Evolutionary conservation across 2,329 filamentous ascomycete genomes (phyloP).

Genomic region (Xylariomycetidae sp.): DNA sequence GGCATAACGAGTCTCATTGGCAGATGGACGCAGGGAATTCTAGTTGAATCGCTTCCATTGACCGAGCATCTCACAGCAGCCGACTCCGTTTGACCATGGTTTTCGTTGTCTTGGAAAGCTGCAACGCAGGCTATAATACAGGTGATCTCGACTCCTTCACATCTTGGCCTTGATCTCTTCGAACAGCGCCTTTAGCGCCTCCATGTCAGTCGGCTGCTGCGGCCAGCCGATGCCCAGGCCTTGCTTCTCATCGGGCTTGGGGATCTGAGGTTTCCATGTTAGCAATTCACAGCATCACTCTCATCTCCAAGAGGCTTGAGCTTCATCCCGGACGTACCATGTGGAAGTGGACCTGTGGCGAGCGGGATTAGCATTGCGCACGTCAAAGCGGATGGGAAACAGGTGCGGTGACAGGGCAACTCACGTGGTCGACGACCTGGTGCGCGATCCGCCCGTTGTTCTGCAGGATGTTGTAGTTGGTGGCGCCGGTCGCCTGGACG

Average conservation of each 20-base stretch:
- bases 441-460: constrained; percentile 93
- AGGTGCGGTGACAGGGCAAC: constrained; percentile 23
- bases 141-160: constrained; percentile 38
- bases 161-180: constrained; percentile 90
- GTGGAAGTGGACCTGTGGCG: constrained; percentile 76
- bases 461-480: constrained; percentile 89
- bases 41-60: too few relatives aligned
- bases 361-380: constrained; percentile 5
- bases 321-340: constrained; percentile 52
- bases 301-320: background rate
- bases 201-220: constrained; percentile 68
- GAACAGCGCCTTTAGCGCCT: constrained; percentile 68
- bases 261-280: constrained; percentile 57
- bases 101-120: too few relatives aligned
- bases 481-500: constrained; percentile 65
- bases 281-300: too few relatives aligned
- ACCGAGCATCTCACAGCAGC: too few relatives aligned
- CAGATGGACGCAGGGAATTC: too few relatives aligned
- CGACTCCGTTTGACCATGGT: too few relatives aligned
- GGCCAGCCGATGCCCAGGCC: constrained; percentile 81
- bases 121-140: too few relatives aligned
- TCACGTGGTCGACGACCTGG: constrained; percentile 86
- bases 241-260: constrained; percentile 80
- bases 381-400: background rate
- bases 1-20: too few relatives aligned